Conservation (phyloP, 805 yeast species). For the Suhomyces canberraensis region DNA sequence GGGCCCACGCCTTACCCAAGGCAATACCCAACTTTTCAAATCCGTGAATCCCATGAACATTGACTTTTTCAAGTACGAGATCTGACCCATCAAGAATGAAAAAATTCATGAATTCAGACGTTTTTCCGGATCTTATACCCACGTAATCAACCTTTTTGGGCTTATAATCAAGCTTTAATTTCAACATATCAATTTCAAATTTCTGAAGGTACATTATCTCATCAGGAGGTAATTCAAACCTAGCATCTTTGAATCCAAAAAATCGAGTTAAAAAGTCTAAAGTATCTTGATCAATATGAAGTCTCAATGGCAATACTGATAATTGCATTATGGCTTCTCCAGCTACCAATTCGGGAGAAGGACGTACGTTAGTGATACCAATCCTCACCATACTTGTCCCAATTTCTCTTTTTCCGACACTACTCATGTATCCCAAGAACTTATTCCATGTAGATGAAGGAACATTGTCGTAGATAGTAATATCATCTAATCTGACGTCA, state of each 20-base stretch:
- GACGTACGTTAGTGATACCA: constrained; percentile 57
- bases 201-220: constrained; percentile 69
- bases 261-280: constrained; percentile 79
- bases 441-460: constrained; percentile 91
- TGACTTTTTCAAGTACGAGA: constrained; percentile 57
- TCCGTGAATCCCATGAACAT: constrained; percentile 75
- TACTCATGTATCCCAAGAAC: constrained; percentile 66
- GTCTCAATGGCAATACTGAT: constrained; percentile 65
- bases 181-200: constrained; percentile 57
- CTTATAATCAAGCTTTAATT: constrained; percentile 78
- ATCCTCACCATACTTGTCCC: constrained; percentile 62
- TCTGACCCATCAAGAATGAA: constrained; percentile 86
- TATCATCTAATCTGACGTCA: constrained; percentile 47
- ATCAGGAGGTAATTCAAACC: constrained; percentile 64
- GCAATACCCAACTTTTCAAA: constrained; percentile 53
- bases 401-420: constrained; percentile 66
- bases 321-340: constrained; percentile 60
- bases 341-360: constrained; percentile 60
- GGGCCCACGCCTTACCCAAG: constrained; percentile 77
- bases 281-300: constrained; percentile 92
- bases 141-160: constrained; percentile 85
- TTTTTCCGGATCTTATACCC: constrained; percentile 82
- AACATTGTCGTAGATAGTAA: constrained; percentile 71
- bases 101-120: constrained; percentile 83
- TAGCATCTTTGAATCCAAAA: constrained; percentile 69